Evolutionary conservation across 148 eudicot genomes (phyloP).

Genomic region (Tetragonia tetragonoides): DNA sequence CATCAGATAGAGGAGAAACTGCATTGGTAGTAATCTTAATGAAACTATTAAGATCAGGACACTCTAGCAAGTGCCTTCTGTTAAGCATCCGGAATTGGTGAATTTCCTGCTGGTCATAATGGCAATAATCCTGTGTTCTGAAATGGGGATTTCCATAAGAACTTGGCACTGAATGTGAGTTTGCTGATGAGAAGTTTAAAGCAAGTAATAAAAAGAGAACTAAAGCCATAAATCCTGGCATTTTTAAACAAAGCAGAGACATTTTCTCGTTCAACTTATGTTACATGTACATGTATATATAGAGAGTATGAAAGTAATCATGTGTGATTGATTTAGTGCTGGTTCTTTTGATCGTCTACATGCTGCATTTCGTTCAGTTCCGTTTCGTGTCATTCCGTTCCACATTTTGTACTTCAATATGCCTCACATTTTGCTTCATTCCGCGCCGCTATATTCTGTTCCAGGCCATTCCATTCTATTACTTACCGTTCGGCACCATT

Average conservation of each 20-base stretch:
- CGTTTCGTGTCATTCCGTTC: too few relatives aligned
- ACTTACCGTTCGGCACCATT: too few relatives aligned
- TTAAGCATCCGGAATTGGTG: slow-evolving; percentile 50
- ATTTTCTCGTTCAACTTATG: too few relatives aligned
- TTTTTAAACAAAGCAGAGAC: not conserved
- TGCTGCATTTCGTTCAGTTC: too few relatives aligned
- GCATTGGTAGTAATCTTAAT: slow-evolving; percentile 39
- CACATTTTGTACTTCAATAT: too few relatives aligned
- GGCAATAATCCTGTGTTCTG: not conserved
- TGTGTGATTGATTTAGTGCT: too few relatives aligned
- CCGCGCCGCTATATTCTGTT: too few relatives aligned
- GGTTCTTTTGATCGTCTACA: too few relatives aligned
- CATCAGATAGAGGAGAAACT: slow-evolving; percentile 40
- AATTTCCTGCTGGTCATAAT: slow-evolving; percentile 14
- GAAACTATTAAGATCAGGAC: slow-evolving; percentile 46
- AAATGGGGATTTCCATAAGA: slow-evolving; percentile 17
- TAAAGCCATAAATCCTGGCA: not conserved
- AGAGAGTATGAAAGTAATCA: too few relatives aligned
- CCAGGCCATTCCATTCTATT: too few relatives aligned
- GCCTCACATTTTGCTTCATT: too few relatives aligned
- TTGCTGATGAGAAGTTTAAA: slow-evolving; percentile 2
- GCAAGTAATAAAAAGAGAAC: not conserved
- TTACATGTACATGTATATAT: too few relatives aligned
- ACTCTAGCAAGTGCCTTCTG: slow-evolving; percentile 34
- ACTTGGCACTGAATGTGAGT: slow-evolving; percentile 6